phyloP scores from a whole-genome alignment of 371 early-diverging fungal genomes.

The Mucor piriformis region DNA sequence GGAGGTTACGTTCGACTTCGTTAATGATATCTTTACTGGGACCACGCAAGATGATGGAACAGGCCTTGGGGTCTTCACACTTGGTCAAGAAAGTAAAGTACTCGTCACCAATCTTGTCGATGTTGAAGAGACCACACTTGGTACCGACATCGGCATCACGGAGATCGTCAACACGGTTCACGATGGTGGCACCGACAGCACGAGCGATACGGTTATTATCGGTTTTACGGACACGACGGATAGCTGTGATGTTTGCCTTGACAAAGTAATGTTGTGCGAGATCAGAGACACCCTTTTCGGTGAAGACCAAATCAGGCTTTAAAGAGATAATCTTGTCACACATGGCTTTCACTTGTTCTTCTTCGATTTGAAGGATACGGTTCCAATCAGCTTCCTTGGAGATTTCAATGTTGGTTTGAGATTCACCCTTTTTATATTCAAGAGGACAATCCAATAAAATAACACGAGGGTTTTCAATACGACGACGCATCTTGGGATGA shows the following conservation, averaged over 20 bases:
- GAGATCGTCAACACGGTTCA: constrained; percentile 97
- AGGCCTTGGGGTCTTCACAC: constrained; percentile 98
- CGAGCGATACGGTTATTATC: constrained; percentile 99
- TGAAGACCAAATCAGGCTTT: constrained; percentile 98
- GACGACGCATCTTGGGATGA: constrained; percentile 99
- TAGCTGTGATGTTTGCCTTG: constrained; percentile 97
- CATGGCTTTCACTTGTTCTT: constrained; percentile 98
- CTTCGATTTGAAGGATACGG: constrained; percentile 98
- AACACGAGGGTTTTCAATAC: constrained; percentile 98
- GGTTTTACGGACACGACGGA: constrained; percentile 98
- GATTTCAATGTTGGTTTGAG: constrained; percentile 99
- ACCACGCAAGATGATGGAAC: constrained; percentile 98
- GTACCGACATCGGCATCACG: constrained; percentile 96
- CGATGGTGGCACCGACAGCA: constrained; percentile 97
- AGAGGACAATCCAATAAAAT: constrained; percentile 98
- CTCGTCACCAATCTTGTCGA: constrained; percentile 99
- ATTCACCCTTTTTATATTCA: constrained; percentile 99
- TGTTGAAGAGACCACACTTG: constrained; percentile 93
- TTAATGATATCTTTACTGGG: constrained; percentile 98
- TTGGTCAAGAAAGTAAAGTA: constrained; percentile 95
- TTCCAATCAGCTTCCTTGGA: constrained; percentile 97
- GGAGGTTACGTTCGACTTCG: constrained; percentile 99
- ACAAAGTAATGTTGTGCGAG: constrained; percentile 98
- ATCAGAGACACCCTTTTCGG: constrained; percentile 99
- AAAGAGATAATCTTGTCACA: constrained; percentile 95